These are phyloP conservation scores for Fonsecaea monophora DNA, from an alignment of 2,329 filamentous ascomycete species.

Conservation along the genomic window DNA sequence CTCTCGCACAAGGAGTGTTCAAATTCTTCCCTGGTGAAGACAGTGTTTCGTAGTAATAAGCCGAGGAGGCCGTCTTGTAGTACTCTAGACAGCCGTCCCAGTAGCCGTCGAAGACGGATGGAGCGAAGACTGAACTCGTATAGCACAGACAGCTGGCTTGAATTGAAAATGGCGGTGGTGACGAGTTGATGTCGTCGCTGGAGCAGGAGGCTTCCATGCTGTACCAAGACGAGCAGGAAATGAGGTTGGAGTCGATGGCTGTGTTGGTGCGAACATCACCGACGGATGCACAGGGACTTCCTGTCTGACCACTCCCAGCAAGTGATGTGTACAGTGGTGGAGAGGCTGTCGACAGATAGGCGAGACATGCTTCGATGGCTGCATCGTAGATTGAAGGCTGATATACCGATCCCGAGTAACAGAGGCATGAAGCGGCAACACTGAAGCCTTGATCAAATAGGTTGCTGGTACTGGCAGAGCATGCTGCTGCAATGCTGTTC, in stretches of 20 bases:
- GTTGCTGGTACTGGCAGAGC: background rate
- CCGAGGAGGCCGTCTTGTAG: slow-evolving; percentile 2
- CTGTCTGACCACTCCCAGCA: slow-evolving; percentile 4
- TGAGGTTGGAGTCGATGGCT: slow-evolving; percentile 1
- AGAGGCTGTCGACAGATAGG: slow-evolving; percentile 8
- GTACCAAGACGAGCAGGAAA: slow-evolving; percentile 14
- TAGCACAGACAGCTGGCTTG: background rate
- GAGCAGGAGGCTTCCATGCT: slow-evolving; percentile 15
- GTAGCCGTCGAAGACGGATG: background rate
- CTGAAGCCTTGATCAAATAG: slow-evolving; percentile 9
- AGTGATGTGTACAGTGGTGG: slow-evolving; percentile 11
- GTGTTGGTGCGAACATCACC: slow-evolving; percentile 12
- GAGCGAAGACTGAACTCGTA: background rate
- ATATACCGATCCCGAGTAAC: slow-evolving; percentile 9
- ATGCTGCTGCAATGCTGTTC: background rate
- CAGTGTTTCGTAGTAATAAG: slow-evolving; percentile 1
- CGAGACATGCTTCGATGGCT: slow-evolving; percentile 7
- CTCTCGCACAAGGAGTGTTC: slow-evolving; percentile 1
- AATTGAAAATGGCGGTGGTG: background rate
- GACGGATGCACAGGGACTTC: slow-evolving; percentile 10
- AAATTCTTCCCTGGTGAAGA: background rate
- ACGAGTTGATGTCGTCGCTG: slow-evolving; percentile 3
- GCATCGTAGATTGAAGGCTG: slow-evolving; percentile 7
- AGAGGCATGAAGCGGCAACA: slow-evolving; percentile 5
- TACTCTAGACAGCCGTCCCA: slow-evolving; percentile 1